Conservation (phyloP, 2,329 filamentous ascomycete genomes). For the Trichoderma lentiforme region DNA sequence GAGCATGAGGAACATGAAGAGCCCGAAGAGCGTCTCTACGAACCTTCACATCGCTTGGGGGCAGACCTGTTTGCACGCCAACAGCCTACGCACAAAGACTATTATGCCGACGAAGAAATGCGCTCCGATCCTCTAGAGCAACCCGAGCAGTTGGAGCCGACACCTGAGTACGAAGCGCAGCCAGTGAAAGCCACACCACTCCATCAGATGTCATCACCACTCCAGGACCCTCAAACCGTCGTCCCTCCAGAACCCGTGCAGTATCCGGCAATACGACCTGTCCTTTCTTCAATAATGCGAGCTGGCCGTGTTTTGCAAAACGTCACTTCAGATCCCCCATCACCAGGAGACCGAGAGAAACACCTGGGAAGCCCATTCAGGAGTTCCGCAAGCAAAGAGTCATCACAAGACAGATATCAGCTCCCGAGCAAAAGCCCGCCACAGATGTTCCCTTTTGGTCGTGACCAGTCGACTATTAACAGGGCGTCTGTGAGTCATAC, state of each 20-base stretch:
- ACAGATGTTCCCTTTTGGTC: constrained; percentile 21
- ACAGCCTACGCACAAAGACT: background rate
- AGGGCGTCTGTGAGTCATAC: constrained; percentile 28
- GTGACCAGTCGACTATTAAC: constrained; percentile 17
- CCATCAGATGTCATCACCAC: constrained; percentile 38
- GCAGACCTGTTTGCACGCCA: background rate
- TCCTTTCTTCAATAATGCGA: constrained; percentile 56
- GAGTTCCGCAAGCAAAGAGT: constrained; percentile 36
- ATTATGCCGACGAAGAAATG: constrained; percentile 19
- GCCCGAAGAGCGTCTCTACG: background rate
- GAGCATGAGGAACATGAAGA: background rate
- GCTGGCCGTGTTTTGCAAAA: constrained; percentile 55
- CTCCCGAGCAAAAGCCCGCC: constrained; percentile 32
- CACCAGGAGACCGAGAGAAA: constrained; percentile 49
- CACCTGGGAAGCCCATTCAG: constrained; percentile 56
- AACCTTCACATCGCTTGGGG: background rate
- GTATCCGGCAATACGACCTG: constrained; percentile 39
- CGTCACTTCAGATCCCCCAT: constrained; percentile 57
- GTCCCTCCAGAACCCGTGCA: constrained; percentile 28
- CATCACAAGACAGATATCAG: constrained; percentile 27
- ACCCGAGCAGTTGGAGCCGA: constrained; percentile 14
- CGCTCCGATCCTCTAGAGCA: constrained; percentile 14
- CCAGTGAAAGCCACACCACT: constrained; percentile 34
- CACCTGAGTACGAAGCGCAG: constrained; percentile 17
- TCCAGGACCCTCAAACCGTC: constrained; percentile 33